phyloP scores from a whole-genome alignment of 805 yeast genomes.

The Cyberlindnera euphorbiae region DNA sequence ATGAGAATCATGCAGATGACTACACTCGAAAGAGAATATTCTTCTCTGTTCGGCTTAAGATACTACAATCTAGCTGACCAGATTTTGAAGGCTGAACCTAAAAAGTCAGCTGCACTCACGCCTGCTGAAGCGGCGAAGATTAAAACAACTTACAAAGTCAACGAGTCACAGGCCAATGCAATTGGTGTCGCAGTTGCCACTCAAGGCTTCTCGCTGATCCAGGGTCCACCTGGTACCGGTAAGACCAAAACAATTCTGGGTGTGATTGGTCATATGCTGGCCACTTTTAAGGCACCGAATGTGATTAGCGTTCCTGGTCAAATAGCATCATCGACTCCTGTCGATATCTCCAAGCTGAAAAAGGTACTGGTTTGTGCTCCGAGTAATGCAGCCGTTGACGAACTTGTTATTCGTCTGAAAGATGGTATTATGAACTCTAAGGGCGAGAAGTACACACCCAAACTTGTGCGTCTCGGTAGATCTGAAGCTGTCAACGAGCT shows the following conservation, averaged over 20 bases:
- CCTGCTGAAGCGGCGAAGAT: constrained; percentile 36
- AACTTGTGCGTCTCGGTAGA: constrained; percentile 82
- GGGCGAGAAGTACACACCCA: constrained; percentile 54
- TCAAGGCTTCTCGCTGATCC: constrained; percentile 84
- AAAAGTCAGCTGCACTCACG: constrained; percentile 32
- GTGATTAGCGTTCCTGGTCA: constrained; percentile 30
- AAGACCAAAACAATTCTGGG: constrained; percentile 96
- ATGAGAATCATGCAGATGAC: constrained; percentile 81
- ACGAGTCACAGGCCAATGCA: constrained; percentile 88
- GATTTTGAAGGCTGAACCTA: constrained; percentile 65
- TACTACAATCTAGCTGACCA: constrained; percentile 73
- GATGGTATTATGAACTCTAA: constrained; percentile 57
- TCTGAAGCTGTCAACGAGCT: constrained; percentile 81
- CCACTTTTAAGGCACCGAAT: constrained; percentile 30
- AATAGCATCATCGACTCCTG: constrained; percentile 4
- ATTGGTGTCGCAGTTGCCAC: constrained; percentile 64
- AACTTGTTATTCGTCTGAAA: constrained; percentile 76
- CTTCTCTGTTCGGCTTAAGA: constrained; percentile 75
- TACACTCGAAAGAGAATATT: constrained; percentile 88
- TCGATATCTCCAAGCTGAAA: constrained; percentile 28
- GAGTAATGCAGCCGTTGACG: constrained; percentile 98
- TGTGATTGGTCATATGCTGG: constrained; percentile 71
- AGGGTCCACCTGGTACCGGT: constrained; percentile 99
- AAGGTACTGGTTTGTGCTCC: constrained; percentile 93
- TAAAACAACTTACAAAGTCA: constrained; percentile 52